Evolutionary conservation across 2,329 filamentous ascomycete species (phyloP).

Genomic region (Apiospora aurea): DNA sequence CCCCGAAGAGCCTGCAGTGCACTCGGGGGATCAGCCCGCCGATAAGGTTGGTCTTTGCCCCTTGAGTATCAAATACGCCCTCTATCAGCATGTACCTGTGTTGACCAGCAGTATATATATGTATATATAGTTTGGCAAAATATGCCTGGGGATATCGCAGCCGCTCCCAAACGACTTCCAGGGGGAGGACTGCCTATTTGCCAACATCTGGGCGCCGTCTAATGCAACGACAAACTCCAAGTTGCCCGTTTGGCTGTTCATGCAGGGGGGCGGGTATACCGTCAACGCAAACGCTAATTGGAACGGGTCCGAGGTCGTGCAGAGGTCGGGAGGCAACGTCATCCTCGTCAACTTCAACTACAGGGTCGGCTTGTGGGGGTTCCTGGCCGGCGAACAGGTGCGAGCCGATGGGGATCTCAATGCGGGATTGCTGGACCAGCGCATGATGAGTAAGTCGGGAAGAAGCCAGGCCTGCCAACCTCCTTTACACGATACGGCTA

Average conservation of each 20-base stretch:
- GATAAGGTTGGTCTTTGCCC: conserved; percentile 40
- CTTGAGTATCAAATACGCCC: too few relatives aligned
- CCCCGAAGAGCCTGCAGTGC: conserved; percentile 51
- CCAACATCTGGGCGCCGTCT: conserved; percentile 53
- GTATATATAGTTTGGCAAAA: conserved; percentile 49
- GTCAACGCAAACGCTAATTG: conserved; percentile 58
- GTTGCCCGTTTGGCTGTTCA: conserved; percentile 62
- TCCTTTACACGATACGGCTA: background rate
- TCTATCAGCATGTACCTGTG: background rate
- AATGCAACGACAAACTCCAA: conserved; percentile 49
- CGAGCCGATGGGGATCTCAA: conserved; percentile 65
- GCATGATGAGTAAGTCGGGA: conserved; percentile 47
- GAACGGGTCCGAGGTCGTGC: conserved; percentile 56
- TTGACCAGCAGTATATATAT: conserved; percentile 3
- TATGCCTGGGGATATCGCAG: conserved; percentile 50
- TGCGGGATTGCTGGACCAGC: conserved; percentile 69
- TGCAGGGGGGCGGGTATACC: conserved; percentile 51
- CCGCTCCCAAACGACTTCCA: conserved; percentile 40
- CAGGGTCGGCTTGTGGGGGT: conserved; percentile 68
- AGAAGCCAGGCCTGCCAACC: background rate
- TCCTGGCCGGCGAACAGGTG: conserved; percentile 65
- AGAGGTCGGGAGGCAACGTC: conserved; percentile 52
- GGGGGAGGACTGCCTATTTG: conserved; percentile 53
- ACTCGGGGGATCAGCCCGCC: conserved; percentile 44
- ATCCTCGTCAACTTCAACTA: conserved; percentile 70